These are phyloP conservation scores for Coniochaeta prunicola DNA, from an alignment of 2,329 filamentous ascomycete genomes.

Conservation along the genomic window DNA sequence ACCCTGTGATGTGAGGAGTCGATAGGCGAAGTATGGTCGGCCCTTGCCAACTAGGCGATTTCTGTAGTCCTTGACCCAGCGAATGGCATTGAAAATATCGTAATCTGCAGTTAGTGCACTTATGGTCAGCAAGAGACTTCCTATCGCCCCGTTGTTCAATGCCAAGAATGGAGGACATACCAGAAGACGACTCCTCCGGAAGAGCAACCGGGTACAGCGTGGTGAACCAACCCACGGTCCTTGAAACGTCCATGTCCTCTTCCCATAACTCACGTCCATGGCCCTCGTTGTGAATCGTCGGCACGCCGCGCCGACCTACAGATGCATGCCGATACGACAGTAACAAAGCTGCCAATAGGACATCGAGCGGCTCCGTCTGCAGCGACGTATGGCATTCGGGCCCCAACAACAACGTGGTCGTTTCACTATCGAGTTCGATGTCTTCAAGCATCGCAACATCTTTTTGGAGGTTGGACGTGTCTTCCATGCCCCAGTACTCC, in stretches of 20 bases:
- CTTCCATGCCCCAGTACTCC: background rate
- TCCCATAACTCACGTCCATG: background rate
- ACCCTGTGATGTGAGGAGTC: conserved; percentile 22
- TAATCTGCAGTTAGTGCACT: conserved; percentile 5
- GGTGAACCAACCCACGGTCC: background rate
- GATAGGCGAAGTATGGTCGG: conserved; percentile 29
- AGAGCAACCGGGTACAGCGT: background rate
- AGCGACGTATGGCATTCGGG: background rate
- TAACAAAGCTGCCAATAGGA: background rate
- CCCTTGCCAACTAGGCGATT: conserved; percentile 26
- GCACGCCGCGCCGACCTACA: background rate
- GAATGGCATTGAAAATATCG: conserved; percentile 12
- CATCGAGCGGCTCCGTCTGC: background rate
- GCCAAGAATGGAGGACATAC: no score
- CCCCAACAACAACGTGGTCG: background rate
- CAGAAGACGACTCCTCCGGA: background rate
- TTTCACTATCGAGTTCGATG: no score
- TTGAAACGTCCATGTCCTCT: background rate
- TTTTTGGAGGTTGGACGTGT: background rate
- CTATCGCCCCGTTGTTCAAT: no score
- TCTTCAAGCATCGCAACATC: no score
- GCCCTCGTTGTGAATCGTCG: background rate
- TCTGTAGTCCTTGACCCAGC: conserved; percentile 26
- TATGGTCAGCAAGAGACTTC: no score
- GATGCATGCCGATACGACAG: background rate